Conservation (phyloP, 1,139 yeast genomes). For the Petasospora rhodanensis region DNA sequence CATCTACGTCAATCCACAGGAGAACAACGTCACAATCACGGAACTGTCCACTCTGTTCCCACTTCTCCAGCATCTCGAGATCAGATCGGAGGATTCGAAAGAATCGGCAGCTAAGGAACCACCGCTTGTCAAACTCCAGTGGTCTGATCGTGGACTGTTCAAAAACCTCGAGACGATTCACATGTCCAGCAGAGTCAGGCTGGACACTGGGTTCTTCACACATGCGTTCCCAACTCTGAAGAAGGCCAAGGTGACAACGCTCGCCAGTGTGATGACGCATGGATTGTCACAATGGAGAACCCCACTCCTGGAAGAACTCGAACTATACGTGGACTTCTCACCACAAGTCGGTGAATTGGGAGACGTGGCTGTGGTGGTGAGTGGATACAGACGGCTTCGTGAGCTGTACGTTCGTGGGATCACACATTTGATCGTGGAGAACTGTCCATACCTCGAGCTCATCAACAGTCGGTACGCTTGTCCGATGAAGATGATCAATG, state of each 20-base stretch:
- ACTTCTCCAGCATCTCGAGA: slow-evolving; percentile 1
- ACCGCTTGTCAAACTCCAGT: slow-evolving; percentile 2
- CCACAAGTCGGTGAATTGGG: slow-evolving; percentile 3
- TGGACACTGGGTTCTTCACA: slow-evolving; percentile 7
- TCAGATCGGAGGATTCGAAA: slow-evolving; percentile 3
- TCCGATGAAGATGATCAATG: slow-evolving; percentile 5
- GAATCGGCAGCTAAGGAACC: slow-evolving; percentile 5
- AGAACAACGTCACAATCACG: slow-evolving; percentile 1
- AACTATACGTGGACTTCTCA: slow-evolving; percentile 4
- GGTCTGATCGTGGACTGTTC: slow-evolving; percentile 5
- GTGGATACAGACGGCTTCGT: slow-evolving; percentile 3
- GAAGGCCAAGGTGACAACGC: slow-evolving; percentile 5
- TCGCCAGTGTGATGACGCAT: slow-evolving; percentile 1
- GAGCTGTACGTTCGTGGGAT: slow-evolving; percentile 6
- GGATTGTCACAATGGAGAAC: slow-evolving; percentile 6
- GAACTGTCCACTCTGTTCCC: slow-evolving; percentile 4
- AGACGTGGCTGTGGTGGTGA: slow-evolving; percentile 4
- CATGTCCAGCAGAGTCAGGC: slow-evolving; percentile 5
- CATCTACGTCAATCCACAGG: slow-evolving; percentile 3
- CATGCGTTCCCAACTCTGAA: slow-evolving; percentile 5
- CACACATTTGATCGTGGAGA: slow-evolving; percentile 4
- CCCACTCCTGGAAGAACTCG: slow-evolving; percentile 5
- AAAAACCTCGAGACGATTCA: slow-evolving; percentile 3
- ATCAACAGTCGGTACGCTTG: slow-evolving; percentile 8
- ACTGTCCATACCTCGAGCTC: slow-evolving; percentile 6